Percentiles rank a stretch among this genome's conserved stretches.
These are phyloP conservation scores for Iris pallida DNA, from an alignment of 116 monocot species.

Conservation along the genomic window DNA sequence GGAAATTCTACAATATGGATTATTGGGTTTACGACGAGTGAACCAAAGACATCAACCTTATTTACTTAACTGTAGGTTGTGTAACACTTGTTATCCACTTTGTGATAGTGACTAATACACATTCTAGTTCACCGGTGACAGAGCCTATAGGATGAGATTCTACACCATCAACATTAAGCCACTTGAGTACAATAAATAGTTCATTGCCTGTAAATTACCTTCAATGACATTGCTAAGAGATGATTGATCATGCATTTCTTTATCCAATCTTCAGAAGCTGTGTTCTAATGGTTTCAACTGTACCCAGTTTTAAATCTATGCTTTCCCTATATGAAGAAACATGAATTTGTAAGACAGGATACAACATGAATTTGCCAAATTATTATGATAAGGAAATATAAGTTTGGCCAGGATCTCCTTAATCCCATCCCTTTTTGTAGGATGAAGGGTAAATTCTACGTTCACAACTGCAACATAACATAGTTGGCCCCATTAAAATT, in stretches of 20 bases:
- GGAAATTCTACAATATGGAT: background rate
- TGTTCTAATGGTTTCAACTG: background rate
- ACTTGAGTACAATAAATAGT: background rate
- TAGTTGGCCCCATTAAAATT: conserved; percentile 21
- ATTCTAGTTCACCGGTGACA: conserved; percentile 19
- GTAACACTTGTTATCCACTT: conserved; percentile 54
- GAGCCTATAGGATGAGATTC: conserved; percentile 5
- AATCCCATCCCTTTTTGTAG: no score
- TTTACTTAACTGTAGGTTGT: conserved; percentile 48
- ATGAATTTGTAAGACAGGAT: conserved; percentile 1
- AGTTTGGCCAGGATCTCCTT: no score
- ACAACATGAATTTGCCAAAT: background rate
- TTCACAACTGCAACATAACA: background rate
- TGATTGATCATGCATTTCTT: conserved; percentile 1
- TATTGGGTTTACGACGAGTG: background rate
- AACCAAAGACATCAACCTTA: background rate
- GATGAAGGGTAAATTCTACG: background rate
- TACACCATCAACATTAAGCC: background rate
- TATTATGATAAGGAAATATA: background rate
- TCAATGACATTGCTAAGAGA: conserved; percentile 3
- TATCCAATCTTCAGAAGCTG: conserved; percentile 9
- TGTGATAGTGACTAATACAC: conserved; percentile 20
- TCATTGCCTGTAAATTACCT: conserved; percentile 13
- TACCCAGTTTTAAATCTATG: conserved; percentile 11
- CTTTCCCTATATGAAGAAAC: conserved; percentile 15